Evolutionary conservation across 2,329 filamentous ascomycete genomes (phyloP).

Genomic region (Alternaria postmessia): DNA sequence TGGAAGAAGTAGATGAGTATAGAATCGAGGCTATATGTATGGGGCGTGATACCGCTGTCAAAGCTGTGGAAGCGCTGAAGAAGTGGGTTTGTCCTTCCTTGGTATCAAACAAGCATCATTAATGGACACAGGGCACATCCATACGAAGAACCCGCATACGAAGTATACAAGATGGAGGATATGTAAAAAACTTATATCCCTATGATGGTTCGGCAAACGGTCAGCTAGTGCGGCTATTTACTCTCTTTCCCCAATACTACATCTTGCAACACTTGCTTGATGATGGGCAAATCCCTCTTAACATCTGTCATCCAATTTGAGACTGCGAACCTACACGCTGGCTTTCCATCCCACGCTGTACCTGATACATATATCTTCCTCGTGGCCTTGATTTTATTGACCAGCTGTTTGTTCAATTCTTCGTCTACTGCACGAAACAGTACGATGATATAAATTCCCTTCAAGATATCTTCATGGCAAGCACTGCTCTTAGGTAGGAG

Average conservation of each 20-base stretch:
- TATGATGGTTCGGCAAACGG: neutral
- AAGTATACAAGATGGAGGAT: conserved; percentile 57
- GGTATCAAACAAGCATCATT: neutral
- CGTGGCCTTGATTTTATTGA: conserved; percentile 74
- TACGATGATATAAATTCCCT: conserved; percentile 73
- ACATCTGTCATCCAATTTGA: conserved; percentile 83
- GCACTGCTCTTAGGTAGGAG: conserved; percentile 64
- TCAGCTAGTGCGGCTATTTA: neutral
- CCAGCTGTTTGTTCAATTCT: conserved; percentile 70
- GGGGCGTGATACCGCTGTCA: conserved; percentile 64
- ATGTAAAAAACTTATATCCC: conserved; percentile 35
- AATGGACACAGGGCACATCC: conserved; percentile 51
- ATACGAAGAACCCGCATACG: conserved; percentile 57
- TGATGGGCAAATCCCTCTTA: conserved; percentile 70
- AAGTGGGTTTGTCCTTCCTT: conserved; percentile 47
- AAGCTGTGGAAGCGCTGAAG: conserved; percentile 71
- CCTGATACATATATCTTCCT: conserved; percentile 83
- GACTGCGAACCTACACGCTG: conserved; percentile 83
- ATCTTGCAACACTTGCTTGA: conserved; percentile 68
- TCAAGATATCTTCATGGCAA: conserved; percentile 53
- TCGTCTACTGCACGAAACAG: conserved; percentile 77
- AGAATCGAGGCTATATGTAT: conserved; percentile 70
- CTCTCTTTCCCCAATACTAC: conserved; percentile 17
- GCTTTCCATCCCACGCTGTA: conserved; percentile 76
- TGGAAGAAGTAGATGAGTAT: conserved; percentile 68